Evolutionary conservation across 2,329 filamentous ascomycete species (phyloP), one percentile per base, ranked within the genome.

Genomic region (Fusarium veterinarium): DNA sequence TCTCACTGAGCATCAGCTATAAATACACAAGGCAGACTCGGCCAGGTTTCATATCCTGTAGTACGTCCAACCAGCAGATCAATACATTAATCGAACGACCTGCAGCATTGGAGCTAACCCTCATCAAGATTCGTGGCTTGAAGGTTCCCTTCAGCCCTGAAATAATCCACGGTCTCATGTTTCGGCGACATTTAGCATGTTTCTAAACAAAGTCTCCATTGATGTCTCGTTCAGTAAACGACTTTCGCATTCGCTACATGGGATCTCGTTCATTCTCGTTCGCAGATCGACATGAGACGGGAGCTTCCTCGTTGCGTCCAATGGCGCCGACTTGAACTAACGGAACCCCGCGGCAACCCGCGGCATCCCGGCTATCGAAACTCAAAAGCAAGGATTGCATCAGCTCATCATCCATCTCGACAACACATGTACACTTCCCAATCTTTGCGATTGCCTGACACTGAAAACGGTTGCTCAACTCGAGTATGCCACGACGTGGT

Each of bases 131-230:
- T 38, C 9, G 49, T 40, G 33, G 33, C 23, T 40, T 40, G 33
- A 40, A n/a, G 25, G 0, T 13, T 16, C 9, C 33, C 5, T 6
- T 13, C 19, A 53, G 33, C 33, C 33, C 33, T 40, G 23, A 12
- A 10, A 40, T n/a, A 14, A 35, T 35, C 17, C n/a, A 35, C 11
- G 2, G 1, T 25, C 3, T 1, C 30, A 25, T 14, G 30, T 14
- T 51, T 25, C n/a, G 14, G n/a, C 17, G n/a, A 20, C n/a, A 8
- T 51, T 25, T 20, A 25, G 16, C n/a, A 35, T 19, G 1, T 16
- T 3, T 3, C 6, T 9, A 19, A 37, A 8, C n/a, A 23, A 23
- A 7, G 1, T 8, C 6, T 6, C 9, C 9, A 5, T 25, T 11
- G 2, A 12, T 17, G 7, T 9, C 49, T 40, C 23, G 19, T n/a